Conservation (phyloP, 2,329 filamentous ascomycete genomes). For the Pseudogymnoascus sp. region DNA sequence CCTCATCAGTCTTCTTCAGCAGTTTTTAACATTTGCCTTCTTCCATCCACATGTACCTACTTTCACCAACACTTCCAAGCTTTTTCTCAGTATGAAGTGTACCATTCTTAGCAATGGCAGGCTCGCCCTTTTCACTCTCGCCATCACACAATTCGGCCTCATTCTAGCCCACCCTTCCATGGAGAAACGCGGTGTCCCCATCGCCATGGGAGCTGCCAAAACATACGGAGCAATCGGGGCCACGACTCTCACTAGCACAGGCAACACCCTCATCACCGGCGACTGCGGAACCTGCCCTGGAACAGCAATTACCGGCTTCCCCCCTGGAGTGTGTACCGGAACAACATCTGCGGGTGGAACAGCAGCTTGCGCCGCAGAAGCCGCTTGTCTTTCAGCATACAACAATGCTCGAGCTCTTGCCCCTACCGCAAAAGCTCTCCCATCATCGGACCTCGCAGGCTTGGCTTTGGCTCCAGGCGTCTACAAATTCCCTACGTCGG, state of each 20-base stretch:
- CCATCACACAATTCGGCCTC: constrained; percentile 8
- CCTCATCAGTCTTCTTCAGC: neutral
- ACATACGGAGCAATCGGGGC: constrained; percentile 11
- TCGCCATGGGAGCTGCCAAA: constrained; percentile 10
- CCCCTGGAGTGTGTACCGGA: constrained; percentile 11
- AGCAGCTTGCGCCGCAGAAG: constrained; percentile 11
- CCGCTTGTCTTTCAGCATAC: constrained; percentile 13
- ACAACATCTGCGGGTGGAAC: constrained; percentile 10
- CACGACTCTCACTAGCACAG: constrained; percentile 10
- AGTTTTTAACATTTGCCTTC: neutral
- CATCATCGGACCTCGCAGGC: constrained; percentile 10
- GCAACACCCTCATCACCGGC: constrained; percentile 11
- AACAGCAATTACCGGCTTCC: constrained; percentile 12
- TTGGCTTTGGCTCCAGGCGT: constrained; percentile 10
- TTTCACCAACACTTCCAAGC: neutral
- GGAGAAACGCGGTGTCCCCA: constrained; percentile 3
- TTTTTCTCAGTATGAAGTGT: neutral
- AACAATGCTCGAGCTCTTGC: constrained; percentile 7
- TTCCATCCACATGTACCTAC: neutral
- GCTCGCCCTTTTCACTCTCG: constrained; percentile 7
- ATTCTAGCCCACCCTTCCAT: constrained; percentile 7
- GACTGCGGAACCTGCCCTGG: constrained; percentile 14
- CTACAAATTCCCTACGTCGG: constrained; percentile 11
- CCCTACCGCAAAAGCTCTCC: constrained; percentile 5
- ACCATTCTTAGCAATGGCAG: neutral